A percentile compares a stretch with the other conserved stretches of the same genome.
Evolutionary conservation across 2,329 filamentous ascomycete species (phyloP).

Genomic region (Paecilomyces sp.): DNA sequence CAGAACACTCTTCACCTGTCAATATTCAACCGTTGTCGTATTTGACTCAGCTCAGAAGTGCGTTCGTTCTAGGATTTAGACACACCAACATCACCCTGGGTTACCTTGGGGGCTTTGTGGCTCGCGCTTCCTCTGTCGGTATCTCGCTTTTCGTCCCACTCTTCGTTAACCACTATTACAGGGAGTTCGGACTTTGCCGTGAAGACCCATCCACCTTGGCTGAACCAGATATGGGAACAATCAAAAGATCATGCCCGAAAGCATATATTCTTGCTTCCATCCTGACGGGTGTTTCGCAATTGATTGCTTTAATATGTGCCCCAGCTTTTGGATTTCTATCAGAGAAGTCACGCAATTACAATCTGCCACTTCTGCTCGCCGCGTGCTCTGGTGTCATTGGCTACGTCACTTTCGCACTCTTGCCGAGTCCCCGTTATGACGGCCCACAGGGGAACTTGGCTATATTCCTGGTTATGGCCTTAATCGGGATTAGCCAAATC

Average conservation of each 20-base stretch:
- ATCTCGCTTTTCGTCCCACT: conserved; percentile 93
- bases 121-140: conserved; percentile 85
- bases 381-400: conserved; percentile 69
- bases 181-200: conserved; percentile 70
- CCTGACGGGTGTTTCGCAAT: conserved; percentile 80
- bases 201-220: conserved; percentile 24
- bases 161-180: conserved; percentile 86
- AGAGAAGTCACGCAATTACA: conserved; percentile 58
- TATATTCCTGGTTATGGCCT: conserved; percentile 68
- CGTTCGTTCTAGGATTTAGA: conserved; percentile 63
- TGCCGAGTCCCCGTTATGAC: conserved; percentile 68
- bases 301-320: conserved; percentile 75
- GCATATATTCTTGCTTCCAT: conserved; percentile 86
- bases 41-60: conserved; percentile 53
- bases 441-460: conserved; percentile 59
- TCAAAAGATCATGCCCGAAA: conserved; percentile 75
- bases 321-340: conserved; percentile 82
- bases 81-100: conserved; percentile 76
- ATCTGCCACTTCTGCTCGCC: conserved; percentile 66
- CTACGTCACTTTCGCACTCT: conserved; percentile 68
- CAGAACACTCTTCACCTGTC: background rate
- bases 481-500: conserved; percentile 90
- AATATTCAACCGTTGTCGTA: conserved; percentile 15
- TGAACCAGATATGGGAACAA: conserved; percentile 43
- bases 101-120: conserved; percentile 91